These are phyloP conservation scores for Rhizoclosmatium sp. DNA, from an alignment of 192 early-diverging fungal genomes.

Conservation along the genomic window DNA sequence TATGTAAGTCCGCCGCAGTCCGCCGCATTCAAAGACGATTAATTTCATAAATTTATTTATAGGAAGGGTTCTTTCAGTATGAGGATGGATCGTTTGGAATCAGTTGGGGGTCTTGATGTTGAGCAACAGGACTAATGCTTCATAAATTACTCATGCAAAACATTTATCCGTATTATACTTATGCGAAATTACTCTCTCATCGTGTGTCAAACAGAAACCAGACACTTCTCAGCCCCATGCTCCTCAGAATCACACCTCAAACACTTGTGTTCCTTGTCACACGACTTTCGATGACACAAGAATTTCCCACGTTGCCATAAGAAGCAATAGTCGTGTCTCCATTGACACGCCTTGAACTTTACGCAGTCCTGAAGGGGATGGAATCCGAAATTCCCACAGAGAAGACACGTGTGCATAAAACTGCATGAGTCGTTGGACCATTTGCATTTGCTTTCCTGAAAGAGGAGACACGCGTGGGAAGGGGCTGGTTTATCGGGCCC, in stretches of 20 bases:
- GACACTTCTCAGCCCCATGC: neutral
- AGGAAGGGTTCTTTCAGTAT: too few species aligned
- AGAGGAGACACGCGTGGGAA: neutral
- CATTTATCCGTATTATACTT: too few species aligned
- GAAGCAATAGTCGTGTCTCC: neutral
- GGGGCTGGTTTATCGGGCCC: neutral
- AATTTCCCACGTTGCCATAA: neutral
- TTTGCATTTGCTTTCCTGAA: neutral
- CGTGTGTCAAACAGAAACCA: neutral
- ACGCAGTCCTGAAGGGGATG: neutral
- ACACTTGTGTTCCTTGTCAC: neutral
- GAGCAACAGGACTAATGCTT: too few species aligned
- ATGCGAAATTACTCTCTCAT: too few species aligned
- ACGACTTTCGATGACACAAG: slow-evolving; percentile 3
- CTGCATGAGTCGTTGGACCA: neutral
- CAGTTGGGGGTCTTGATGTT: too few species aligned
- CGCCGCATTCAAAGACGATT: too few species aligned
- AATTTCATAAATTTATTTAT: too few species aligned
- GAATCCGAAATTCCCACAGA: neutral
- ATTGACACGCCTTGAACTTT: neutral
- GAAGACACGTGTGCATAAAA: neutral
- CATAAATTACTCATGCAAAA: too few species aligned
- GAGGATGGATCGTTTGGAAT: too few species aligned
- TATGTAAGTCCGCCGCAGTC: too few species aligned
- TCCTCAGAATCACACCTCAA: slow-evolving; percentile 1